A percentile compares a stretch with the other conserved stretches of the same genome.
These are phyloP conservation scores for Lactifluus subvellereus DNA, from an alignment of 768 basidiomycete genomes.

Conservation along the genomic window DNA sequence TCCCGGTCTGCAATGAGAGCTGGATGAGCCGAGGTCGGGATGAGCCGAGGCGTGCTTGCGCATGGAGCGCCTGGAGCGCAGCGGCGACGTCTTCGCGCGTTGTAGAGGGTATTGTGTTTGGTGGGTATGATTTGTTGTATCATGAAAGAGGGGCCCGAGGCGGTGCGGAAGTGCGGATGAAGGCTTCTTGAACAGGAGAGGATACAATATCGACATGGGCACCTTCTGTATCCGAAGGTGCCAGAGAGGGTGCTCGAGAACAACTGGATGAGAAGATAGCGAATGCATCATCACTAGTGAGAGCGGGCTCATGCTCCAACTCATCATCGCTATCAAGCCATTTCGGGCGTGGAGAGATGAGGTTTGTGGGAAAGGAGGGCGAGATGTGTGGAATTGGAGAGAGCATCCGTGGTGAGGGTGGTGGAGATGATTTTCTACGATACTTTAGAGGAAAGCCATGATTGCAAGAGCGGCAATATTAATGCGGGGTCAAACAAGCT, in stretches of 20 bases:
- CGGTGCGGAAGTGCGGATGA: slow-evolving; percentile 8
- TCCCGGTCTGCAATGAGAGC: background rate
- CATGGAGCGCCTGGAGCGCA: slow-evolving; percentile 5
- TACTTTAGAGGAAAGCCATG: background rate
- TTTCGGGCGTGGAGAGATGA: slow-evolving; percentile 10
- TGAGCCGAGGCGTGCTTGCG: slow-evolving; percentile 17
- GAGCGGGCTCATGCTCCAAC: slow-evolving; percentile 21
- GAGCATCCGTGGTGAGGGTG: slow-evolving; percentile 8
- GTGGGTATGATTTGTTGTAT: background rate
- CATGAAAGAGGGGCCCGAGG: slow-evolving; percentile 8
- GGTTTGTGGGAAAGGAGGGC: background rate
- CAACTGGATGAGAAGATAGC: slow-evolving; percentile 10
- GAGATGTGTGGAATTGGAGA: slow-evolving; percentile 12
- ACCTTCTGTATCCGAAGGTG: slow-evolving; percentile 16
- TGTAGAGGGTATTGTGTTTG: slow-evolving; percentile 1
- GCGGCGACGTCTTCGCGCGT: slow-evolving; percentile 22
- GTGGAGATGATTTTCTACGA: background rate
- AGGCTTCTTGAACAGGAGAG: slow-evolving; percentile 13
- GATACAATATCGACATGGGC: background rate
- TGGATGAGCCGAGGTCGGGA: background rate
- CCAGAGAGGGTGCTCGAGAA: slow-evolving; percentile 20
- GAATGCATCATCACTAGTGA: slow-evolving; percentile 23
- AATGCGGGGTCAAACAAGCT: no score
- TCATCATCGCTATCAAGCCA: slow-evolving; percentile 6
- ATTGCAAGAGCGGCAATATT: no score